Conservation (phyloP, 2,329 filamentous ascomycete species). For the Diplodia mutila region DNA sequence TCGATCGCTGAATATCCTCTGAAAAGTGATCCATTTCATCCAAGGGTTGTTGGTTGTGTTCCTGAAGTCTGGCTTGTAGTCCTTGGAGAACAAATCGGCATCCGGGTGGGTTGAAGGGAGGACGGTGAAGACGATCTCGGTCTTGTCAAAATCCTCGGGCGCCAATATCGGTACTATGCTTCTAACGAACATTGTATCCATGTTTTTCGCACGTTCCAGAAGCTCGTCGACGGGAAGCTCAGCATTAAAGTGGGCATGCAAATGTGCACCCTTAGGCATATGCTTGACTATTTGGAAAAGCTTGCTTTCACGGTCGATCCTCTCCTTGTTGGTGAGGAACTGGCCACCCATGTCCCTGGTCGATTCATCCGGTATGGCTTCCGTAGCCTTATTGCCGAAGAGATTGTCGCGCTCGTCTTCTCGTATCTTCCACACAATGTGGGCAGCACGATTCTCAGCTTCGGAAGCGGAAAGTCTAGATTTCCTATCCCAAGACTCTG, state of each 20-base stretch:
- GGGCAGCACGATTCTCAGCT: conserved; percentile 38
- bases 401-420: conserved; percentile 47
- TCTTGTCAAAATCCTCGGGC: conserved; percentile 51
- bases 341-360: conserved; percentile 54
- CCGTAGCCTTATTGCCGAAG: conserved; percentile 49
- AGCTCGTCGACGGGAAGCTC: conserved; percentile 66
- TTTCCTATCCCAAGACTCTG: conserved; percentile 42
- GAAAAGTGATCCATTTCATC: conserved; percentile 55
- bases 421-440: conserved; percentile 44
- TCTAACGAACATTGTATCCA: conserved; percentile 70
- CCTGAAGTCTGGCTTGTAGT: conserved; percentile 49
- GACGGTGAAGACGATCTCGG: conserved; percentile 67
- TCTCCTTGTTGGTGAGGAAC: conserved; percentile 49
- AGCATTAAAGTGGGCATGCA: conserved; percentile 81
- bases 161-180: conserved; percentile 58
- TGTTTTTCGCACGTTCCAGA: conserved; percentile 57
- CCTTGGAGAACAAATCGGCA: conserved; percentile 52
- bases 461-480: conserved; percentile 34
- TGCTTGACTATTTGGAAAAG: conserved; percentile 60
- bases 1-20: conserved; percentile 39
- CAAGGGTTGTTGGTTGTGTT: conserved; percentile 35
- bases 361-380: conserved; percentile 43
- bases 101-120: conserved; percentile 35
- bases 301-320: conserved; percentile 55
- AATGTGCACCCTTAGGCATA: conserved; percentile 73